Base-by-base conservation (phyloP, 129 eudicot species). In the Dittrichia graveolens region DNA sequence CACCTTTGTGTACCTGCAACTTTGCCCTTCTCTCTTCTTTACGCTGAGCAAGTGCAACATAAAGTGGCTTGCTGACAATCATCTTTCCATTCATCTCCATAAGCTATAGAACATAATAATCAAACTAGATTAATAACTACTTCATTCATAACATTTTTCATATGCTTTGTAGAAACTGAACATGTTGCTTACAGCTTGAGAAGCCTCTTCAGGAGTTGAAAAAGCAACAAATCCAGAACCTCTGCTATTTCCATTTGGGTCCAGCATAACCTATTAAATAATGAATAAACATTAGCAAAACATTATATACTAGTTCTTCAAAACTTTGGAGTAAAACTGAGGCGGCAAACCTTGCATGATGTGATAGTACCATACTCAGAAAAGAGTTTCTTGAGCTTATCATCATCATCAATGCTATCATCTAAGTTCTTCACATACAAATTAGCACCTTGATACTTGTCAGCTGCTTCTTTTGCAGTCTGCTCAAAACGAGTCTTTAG, bases 191-290 rank as follows among this genome's bases (percentile, higher is more conserved):
- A 87, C 92, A 78, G 92, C 88, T 13, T 85, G 79, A 47, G 84
- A 70, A 40, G 91, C 86, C 76, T 86, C 91, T 80, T 86, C 91
- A 19, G 86, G 77, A 61, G 84, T 71, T 35, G 88, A 78, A 60
- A 83, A 83, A n/a, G 92, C 92, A 75, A 86, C 92, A 73, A 86
- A 86, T 19, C 88, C 88, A 39, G 92, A 86, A 40, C 86, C 88
- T 73, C 83, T 76, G 92, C 86, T 83, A 24, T 81, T 73, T 56
- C 92, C 92, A 83, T 72, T 83, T 1, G 86, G 92, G 54, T 86
- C 92, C 6, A 86, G 83, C 89, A 87, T 84, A 47, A 87, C 89
- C 89, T 87, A 61, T 56, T 45, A 63, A 9, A n/a, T 3, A 8
- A 59, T 44, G n/a, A 24, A 56, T 18, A 3, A 40, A 11, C 31